These are phyloP conservation scores for Rhodosporidiobolus odoratus DNA, from an alignment of 768 basidiomycete genomes.

Conservation along the genomic window DNA sequence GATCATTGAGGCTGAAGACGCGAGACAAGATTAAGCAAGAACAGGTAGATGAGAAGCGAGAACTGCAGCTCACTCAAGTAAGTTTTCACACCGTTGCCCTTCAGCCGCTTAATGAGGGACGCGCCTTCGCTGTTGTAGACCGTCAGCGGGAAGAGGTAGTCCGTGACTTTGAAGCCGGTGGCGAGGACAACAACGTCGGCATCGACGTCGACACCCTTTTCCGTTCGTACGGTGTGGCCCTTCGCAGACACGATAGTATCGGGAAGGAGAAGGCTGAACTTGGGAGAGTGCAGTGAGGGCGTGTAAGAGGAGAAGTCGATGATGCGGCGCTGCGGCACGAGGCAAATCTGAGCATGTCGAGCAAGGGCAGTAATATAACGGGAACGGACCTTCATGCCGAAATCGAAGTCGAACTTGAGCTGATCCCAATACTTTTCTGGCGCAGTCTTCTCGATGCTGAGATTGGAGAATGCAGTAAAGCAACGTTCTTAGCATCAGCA, in stretches of 20 bases:
- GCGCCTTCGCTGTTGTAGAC: conserved; percentile 33
- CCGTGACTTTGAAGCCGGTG: conserved; percentile 30
- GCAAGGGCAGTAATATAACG: not conserved
- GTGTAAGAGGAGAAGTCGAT: conserved; percentile 35
- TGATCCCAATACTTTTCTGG: conserved; percentile 36
- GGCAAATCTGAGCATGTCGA: not conserved
- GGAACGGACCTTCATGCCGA: conserved; percentile 31
- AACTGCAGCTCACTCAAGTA: conserved; percentile 5
- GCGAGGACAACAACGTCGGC: conserved; percentile 41
- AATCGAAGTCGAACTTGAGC: conserved; percentile 33
- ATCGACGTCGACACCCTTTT: conserved; percentile 10
- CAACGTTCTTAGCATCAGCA: not conserved
- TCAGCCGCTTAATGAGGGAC: conserved; percentile 31
- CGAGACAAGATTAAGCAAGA: not conserved
- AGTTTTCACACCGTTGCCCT: conserved; percentile 24
- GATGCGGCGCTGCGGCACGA: conserved; percentile 32
- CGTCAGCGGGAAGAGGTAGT: conserved; percentile 34
- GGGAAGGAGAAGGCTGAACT: conserved; percentile 30
- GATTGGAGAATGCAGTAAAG: not conserved
- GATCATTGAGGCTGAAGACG: conserved; percentile 9
- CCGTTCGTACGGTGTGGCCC: conserved; percentile 21
- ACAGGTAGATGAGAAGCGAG: not conserved
- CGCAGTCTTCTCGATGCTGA: conserved; percentile 21
- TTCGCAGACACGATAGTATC: conserved; percentile 22
- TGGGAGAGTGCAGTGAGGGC: conserved; percentile 26